These are phyloP conservation scores for Eimeria sp. DNA, from an alignment of 169 alveolate genomes.

Conservation along the genomic window DNA sequence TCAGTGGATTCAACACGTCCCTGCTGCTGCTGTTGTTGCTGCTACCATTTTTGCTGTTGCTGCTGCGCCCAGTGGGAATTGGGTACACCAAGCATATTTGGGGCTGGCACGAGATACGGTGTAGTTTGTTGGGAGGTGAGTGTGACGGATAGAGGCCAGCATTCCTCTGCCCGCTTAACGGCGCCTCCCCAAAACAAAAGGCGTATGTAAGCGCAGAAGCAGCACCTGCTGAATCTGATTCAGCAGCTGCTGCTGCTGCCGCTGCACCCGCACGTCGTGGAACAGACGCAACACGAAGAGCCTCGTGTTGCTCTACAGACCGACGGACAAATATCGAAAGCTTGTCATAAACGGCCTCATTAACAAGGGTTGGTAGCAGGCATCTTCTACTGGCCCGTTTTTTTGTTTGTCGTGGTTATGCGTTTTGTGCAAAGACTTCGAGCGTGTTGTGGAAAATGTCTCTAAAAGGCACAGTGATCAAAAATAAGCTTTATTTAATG, in stretches of 20 bases:
- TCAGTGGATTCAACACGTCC: no score
- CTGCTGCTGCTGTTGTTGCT: not conserved
- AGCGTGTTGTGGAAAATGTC: no score
- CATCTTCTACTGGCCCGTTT: not conserved
- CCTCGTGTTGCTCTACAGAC: conserved; percentile 67
- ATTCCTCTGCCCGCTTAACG: conserved; percentile 52
- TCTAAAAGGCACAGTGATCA: no score
- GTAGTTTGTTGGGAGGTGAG: not conserved
- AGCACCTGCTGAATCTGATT: not conserved
- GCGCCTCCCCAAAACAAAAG: conserved; percentile 4
- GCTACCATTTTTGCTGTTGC: not conserved
- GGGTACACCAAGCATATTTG: not conserved
- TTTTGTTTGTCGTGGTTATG: not conserved
- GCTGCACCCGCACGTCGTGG: conserved; percentile 24
- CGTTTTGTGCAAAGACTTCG: no score
- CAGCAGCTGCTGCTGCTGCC: conserved; percentile 6
- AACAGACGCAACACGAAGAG: conserved; percentile 67
- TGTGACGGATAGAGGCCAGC: not conserved
- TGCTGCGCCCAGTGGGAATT: not conserved
- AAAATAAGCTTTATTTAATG: no score
- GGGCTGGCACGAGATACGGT: no score
- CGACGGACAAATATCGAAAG: conserved; percentile 17
- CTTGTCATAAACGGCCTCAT: not conserved
- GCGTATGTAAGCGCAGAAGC: not conserved
- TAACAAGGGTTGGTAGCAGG: not conserved